Conservation (phyloP, 2,329 filamentous ascomycete species). For the Laburnicola sp. region DNA sequence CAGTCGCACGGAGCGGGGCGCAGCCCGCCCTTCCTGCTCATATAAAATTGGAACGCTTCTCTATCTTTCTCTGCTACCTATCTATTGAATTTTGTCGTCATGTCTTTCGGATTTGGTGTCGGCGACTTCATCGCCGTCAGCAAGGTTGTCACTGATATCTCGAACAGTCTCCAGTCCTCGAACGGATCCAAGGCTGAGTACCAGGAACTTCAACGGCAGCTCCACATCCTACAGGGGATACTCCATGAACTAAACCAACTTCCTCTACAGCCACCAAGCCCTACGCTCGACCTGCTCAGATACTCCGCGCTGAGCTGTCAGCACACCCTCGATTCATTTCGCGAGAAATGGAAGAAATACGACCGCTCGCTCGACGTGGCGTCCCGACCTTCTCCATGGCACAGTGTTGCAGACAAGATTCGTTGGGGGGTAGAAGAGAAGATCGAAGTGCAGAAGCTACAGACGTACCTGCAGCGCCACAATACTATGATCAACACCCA, state of each 20-base stretch:
- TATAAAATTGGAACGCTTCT: too few species aligned
- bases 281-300: conserved; percentile 10
- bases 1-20: conserved; percentile 7
- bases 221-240: conserved; percentile 8
- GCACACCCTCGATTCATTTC: conserved; percentile 12
- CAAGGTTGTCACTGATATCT: conserved; percentile 24
- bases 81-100: conserved; percentile 6
- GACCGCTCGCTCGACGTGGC: conserved; percentile 1
- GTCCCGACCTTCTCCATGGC: background rate
- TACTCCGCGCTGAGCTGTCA: conserved; percentile 11
- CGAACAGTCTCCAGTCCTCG: conserved; percentile 20
- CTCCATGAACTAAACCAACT: conserved; percentile 13
- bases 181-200: conserved; percentile 16
- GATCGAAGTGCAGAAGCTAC: background rate
- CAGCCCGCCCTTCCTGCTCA: too few species aligned
- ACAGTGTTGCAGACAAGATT: background rate
- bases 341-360: conserved; percentile 9
- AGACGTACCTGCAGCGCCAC: background rate
- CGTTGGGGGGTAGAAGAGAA: background rate
- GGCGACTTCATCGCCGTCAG: conserved; percentile 32
- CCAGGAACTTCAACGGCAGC: conserved; percentile 19
- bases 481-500: background rate
- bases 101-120: conserved; percentile 29
- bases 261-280: background rate
- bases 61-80: background rate